Conservation (phyloP, 148 eudicot species). For the Chenopodium quinoa region DNA sequence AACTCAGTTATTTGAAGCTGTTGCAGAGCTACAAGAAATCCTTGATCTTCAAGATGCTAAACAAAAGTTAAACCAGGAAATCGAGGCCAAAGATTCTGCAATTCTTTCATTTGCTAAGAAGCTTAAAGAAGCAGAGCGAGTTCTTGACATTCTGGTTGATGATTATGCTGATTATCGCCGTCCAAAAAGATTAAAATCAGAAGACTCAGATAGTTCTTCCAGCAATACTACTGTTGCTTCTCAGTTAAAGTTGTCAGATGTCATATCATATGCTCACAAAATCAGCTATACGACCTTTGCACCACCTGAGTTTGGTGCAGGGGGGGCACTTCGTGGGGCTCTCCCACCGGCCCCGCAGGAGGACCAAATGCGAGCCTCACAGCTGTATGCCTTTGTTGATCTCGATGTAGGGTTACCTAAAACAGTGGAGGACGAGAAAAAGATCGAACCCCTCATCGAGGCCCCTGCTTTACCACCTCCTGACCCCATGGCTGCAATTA, state of each 20-base stretch:
- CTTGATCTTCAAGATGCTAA: slow-evolving; percentile 84
- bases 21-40: slow-evolving; percentile 89
- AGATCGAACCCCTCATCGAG: slow-evolving; percentile 59
- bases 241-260: slow-evolving; percentile 62
- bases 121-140: slow-evolving; percentile 75
- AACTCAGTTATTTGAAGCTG: slow-evolving; percentile 82
- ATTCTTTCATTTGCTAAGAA: slow-evolving; percentile 79
- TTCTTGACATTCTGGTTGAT: slow-evolving; percentile 84
- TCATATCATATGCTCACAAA: slow-evolving; percentile 77
- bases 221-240: slow-evolving; percentile 60
- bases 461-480: slow-evolving; percentile 27
- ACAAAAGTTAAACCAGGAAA: slow-evolving; percentile 59
- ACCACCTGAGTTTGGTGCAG: slow-evolving; percentile 86
- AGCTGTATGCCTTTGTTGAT: slow-evolving; percentile 68
- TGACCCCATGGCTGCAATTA: slow-evolving; percentile 33
- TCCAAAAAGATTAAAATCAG: slow-evolving; percentile 61
- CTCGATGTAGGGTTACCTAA: slow-evolving; percentile 79
- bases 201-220: slow-evolving; percentile 40
- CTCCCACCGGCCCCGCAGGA: slow-evolving; percentile 96
- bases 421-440: slow-evolving; percentile 48
- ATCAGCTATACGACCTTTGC: slow-evolving; percentile 98
- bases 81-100: slow-evolving; percentile 53
- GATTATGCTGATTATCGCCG: slow-evolving; percentile 81
- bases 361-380: slow-evolving; percentile 92
- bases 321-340: slow-evolving; percentile 86